Evolutionary conservation across 331 rosid species (phyloP).

Genomic region (Pyracantha coccinea): DNA sequence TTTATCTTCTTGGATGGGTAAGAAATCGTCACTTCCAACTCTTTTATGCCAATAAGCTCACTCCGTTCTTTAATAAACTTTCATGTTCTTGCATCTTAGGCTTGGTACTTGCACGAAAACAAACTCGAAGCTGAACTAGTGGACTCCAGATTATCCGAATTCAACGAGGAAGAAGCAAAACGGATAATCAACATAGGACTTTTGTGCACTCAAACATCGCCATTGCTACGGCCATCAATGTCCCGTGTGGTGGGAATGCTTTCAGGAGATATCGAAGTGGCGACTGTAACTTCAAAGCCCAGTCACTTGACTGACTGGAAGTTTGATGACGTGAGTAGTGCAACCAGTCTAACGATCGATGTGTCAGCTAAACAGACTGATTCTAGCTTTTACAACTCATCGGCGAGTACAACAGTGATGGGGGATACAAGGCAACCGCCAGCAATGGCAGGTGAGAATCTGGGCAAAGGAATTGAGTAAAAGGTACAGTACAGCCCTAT

Average conservation of each 20-base stretch:
- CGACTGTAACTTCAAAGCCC: conserved; percentile 45
- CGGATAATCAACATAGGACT: conserved; percentile 47
- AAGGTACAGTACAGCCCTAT: neutral
- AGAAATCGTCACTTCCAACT: neutral
- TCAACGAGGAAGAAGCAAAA: conserved; percentile 42
- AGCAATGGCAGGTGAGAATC: conserved; percentile 28
- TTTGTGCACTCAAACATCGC: conserved; percentile 75
- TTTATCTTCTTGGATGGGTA: conserved; percentile 87
- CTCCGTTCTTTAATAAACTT: neutral
- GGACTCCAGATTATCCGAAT: conserved; percentile 40
- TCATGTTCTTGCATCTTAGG: conserved; percentile 24
- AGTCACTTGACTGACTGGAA: conserved; percentile 64
- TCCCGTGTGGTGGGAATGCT: conserved; percentile 78
- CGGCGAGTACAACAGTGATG: conserved; percentile 25
- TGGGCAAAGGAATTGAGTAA: neutral
- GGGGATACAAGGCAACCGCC: conserved; percentile 22
- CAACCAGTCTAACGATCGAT: conserved; percentile 8
- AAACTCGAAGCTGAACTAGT: conserved; percentile 28
- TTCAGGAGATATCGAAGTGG: conserved; percentile 56
- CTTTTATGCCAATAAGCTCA: neutral
- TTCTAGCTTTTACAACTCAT: conserved; percentile 17
- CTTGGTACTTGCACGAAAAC: conserved; percentile 67
- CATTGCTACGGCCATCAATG: conserved; percentile 57
- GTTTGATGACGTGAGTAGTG: conserved; percentile 32
- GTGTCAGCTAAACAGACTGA: conserved; percentile 14